These are phyloP conservation scores for Theobroma cacao DNA, from an alignment of 345 rosid species.

Conservation along the genomic window DNA sequence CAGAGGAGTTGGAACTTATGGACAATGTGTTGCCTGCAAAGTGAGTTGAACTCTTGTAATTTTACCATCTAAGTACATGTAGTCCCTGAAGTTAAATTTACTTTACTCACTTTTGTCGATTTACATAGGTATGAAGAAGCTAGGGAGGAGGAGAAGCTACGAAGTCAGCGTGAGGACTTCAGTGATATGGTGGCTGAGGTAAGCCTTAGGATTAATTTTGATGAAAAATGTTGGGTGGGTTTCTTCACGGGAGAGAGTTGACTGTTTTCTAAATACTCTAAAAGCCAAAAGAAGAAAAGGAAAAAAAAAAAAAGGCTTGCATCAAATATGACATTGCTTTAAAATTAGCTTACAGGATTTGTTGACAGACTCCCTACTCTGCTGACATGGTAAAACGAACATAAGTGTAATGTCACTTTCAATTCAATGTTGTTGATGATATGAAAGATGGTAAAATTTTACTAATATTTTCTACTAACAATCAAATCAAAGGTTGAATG, in stretches of 20 bases:
- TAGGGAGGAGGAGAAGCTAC: constrained; percentile 89
- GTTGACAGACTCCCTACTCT: not conserved
- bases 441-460: not conserved
- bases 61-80: not conserved
- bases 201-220: constrained; percentile 8
- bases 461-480: not conserved
- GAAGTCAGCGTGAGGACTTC: constrained; percentile 92
- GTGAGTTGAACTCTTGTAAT: constrained; percentile 41
- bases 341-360: not conserved
- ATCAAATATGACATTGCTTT: not conserved
- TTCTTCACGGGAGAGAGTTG: no score
- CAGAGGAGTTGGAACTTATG: constrained; percentile 90
- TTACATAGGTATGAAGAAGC: constrained; percentile 92
- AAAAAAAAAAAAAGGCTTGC: not conserved
- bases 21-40: constrained; percentile 92
- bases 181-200: constrained; percentile 99
- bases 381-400: no score
- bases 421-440: not conserved
- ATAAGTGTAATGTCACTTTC: not conserved
- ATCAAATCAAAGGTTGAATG: not conserved
- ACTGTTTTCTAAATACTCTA: not conserved
- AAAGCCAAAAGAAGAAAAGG: not conserved
- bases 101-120: constrained; percentile 5
- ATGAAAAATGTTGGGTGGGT: not conserved
- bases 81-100: not conserved